phyloP scores from a whole-genome alignment of 345 rosid species.

The Boechera retrofracta region DNA sequence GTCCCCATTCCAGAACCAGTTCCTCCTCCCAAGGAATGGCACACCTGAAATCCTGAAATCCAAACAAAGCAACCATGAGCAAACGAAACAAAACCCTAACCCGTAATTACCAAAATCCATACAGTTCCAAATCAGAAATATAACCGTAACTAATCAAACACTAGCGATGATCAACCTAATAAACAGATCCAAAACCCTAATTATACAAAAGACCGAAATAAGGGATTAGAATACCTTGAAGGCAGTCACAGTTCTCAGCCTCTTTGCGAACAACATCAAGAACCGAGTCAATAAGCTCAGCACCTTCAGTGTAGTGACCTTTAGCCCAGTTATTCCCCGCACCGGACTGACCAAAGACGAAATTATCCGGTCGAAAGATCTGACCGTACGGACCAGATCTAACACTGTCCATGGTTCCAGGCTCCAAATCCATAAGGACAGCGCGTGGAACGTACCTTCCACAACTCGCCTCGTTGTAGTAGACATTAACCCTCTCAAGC shows the following conservation, averaged over 20 bases:
- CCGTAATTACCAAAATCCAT: neutral
- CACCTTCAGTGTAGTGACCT: conserved; percentile 72
- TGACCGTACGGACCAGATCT: conserved; percentile 65
- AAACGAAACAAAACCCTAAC: neutral
- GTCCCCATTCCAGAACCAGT: conserved; percentile 75
- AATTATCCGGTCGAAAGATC: conserved; percentile 68
- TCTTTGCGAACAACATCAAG: conserved; percentile 69
- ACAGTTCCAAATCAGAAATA: neutral
- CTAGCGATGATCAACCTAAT: neutral
- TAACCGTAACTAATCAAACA: neutral
- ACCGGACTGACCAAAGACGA: conserved; percentile 64
- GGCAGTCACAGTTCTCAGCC: conserved; percentile 72
- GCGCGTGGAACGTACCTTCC: conserved; percentile 70
- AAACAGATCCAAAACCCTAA: conserved; percentile 11
- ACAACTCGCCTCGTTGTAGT: conserved; percentile 71
- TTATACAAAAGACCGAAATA: neutral
- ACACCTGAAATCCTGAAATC: conserved; percentile 61
- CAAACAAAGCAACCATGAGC: neutral
- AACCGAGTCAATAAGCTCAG: conserved; percentile 66
- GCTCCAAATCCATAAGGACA: conserved; percentile 67
- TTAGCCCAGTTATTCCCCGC: conserved; percentile 72
- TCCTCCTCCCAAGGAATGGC: conserved; percentile 70
- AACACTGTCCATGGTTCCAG: conserved; percentile 68
- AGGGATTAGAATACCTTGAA: conserved; percentile 50
- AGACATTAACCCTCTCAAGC: conserved; percentile 63